A percentile compares a stretch with the other conserved stretches of the same genome.
These are phyloP conservation scores for Trichoderma breve DNA, from an alignment of 2,329 filamentous ascomycete species.

Conservation along the genomic window DNA sequence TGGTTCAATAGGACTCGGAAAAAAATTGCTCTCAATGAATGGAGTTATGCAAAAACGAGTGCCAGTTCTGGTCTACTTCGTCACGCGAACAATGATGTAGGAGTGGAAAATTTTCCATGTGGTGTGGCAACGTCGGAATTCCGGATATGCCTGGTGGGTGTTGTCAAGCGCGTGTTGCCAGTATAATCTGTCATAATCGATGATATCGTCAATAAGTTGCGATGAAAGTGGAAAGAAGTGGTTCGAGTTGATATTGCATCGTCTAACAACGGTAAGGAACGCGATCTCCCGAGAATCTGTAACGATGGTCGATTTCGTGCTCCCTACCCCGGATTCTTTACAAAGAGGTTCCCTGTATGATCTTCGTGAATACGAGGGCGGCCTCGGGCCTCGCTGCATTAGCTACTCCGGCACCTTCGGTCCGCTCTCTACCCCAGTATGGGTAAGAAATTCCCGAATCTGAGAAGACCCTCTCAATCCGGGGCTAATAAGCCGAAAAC, in stretches of 20 bases:
- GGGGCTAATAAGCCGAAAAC: neutral
- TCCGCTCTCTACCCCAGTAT: constrained; percentile 7
- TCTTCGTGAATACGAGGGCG: neutral
- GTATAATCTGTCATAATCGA: neutral
- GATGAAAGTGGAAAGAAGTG: neutral
- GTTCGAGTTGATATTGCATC: too few species aligned
- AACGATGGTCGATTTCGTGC: neutral
- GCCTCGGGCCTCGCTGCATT: constrained; percentile 13
- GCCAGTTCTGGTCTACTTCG: neutral
- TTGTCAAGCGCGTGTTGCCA: neutral
- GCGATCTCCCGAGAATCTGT: neutral
- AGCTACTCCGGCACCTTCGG: constrained; percentile 6
- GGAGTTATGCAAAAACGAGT: neutral
- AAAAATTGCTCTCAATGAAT: neutral
- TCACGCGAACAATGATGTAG: neutral
- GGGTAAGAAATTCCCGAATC: neutral
- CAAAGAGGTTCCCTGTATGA: constrained; percentile 9
- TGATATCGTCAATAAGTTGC: neutral
- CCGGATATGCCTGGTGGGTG: neutral
- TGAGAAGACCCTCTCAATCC: neutral
- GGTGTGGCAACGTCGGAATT: neutral
- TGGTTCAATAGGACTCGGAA: neutral
- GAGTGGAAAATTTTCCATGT: neutral
- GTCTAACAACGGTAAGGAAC: neutral
- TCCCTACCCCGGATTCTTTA: neutral